phyloP scores from a whole-genome alignment of 2,329 filamentous ascomycete species.

The Colletotrichum lini region DNA sequence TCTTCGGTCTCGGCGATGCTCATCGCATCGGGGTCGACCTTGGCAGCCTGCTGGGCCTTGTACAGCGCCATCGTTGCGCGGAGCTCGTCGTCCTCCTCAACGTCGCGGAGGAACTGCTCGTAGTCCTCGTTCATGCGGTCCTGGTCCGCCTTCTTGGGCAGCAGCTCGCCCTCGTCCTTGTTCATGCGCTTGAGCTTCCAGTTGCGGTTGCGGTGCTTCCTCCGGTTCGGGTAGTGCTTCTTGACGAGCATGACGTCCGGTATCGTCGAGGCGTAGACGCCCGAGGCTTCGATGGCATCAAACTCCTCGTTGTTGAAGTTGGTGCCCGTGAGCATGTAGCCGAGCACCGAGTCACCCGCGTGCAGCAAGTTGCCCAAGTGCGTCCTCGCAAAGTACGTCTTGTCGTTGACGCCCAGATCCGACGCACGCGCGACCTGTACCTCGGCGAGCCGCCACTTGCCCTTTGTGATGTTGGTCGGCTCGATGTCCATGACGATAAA shows the following conservation, averaged over 20 bases:
- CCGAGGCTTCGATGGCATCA: conserved; percentile 84
- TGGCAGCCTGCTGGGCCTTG: conserved; percentile 73
- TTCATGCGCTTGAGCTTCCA: conserved; percentile 97
- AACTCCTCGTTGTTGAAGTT: conserved; percentile 94
- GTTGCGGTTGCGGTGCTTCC: conserved; percentile 86
- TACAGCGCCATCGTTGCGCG: conserved; percentile 88
- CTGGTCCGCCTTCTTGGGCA: conserved; percentile 89
- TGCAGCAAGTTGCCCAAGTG: conserved; percentile 90
- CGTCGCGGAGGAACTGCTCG: conserved; percentile 96
- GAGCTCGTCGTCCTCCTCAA: conserved; percentile 94
- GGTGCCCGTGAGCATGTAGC: conserved; percentile 90
- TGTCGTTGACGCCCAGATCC: conserved; percentile 89
- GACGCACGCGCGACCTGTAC: conserved; percentile 88
- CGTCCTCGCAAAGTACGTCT: conserved; percentile 89
- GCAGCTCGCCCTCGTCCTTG: conserved; percentile 88
- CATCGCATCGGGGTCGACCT: conserved; percentile 73
- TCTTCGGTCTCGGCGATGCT: conserved; percentile 76
- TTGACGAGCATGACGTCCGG: conserved; percentile 96
- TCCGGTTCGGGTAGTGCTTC: conserved; percentile 92
- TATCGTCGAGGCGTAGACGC: conserved; percentile 82
- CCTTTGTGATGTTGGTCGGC: conserved; percentile 79
- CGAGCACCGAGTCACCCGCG: conserved; percentile 89
- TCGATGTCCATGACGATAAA: conserved; percentile 98
- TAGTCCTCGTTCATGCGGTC: conserved; percentile 93
- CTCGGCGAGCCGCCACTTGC: conserved; percentile 88